Evolutionary conservation across 192 early-diverging fungal genomes (phyloP).

Genomic region (Entomortierella chlamydospora): DNA sequence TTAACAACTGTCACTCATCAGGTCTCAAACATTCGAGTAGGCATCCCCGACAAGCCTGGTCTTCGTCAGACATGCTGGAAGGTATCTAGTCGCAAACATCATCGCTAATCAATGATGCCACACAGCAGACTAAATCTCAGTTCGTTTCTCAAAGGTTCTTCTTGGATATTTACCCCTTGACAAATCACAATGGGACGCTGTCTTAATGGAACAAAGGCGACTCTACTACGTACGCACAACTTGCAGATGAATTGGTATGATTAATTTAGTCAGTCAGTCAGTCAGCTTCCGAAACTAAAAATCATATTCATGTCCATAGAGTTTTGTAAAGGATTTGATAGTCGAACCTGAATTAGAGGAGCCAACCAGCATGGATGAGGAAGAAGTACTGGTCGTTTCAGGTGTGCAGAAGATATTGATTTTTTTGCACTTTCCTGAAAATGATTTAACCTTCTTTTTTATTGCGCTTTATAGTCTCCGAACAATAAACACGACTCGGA

Average conservation of each 20-base stretch:
- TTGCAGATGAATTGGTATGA: not conserved
- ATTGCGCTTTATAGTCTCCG: slow-evolving; percentile 36
- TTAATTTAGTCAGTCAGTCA: not conserved
- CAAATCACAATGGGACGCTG: slow-evolving; percentile 67
- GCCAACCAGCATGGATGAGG: slow-evolving; percentile 35
- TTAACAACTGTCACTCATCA: too few species aligned
- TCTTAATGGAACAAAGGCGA: slow-evolving; percentile 59
- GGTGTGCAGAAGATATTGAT: too few species aligned
- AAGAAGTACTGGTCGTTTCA: slow-evolving; percentile 38
- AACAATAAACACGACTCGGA: slow-evolving; percentile 63
- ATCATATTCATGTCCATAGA: slow-evolving; percentile 19
- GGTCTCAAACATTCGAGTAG: slow-evolving; percentile 40
- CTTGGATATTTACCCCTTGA: slow-evolving; percentile 75
- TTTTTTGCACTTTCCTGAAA: too few species aligned
- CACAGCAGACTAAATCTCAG: not conserved
- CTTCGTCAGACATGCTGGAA: slow-evolving; percentile 75
- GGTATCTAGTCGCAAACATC: slow-evolving; percentile 39
- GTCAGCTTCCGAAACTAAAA: not conserved
- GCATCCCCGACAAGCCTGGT: slow-evolving; percentile 77
- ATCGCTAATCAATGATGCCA: too few species aligned
- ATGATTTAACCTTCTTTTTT: not conserved
- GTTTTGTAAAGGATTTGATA: slow-evolving; percentile 74
- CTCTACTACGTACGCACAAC: slow-evolving; percentile 67
- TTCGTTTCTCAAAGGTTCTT: slow-evolving; percentile 46
- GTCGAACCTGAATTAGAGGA: slow-evolving; percentile 65